Evolutionary conservation across 2,329 filamentous ascomycete species (phyloP).

Genomic region (Malbranchea zuffiana): DNA sequence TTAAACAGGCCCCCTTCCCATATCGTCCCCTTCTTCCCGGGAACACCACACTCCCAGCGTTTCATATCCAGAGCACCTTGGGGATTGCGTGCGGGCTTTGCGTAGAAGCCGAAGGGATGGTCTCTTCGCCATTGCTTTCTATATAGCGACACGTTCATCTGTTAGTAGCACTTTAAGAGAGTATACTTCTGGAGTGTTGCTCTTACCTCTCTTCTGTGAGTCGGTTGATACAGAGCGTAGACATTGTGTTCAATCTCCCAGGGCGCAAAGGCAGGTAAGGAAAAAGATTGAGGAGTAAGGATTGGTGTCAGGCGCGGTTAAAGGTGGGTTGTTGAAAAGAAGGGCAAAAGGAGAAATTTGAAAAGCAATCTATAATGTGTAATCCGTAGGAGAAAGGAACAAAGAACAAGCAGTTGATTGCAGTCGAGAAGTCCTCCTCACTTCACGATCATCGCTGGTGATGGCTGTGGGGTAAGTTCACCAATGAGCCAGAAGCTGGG

Average conservation of each 20-base stretch:
- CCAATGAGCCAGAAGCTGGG: no score
- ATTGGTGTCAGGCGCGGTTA: no score
- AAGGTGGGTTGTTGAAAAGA: no score
- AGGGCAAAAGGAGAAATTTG: not conserved
- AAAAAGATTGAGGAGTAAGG: not conserved
- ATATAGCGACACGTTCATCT: conserved; percentile 4
- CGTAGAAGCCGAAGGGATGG: conserved; percentile 95
- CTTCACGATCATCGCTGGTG: no score
- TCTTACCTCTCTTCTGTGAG: conserved; percentile 77
- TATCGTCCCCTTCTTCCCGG: conserved; percentile 90
- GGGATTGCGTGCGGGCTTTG: conserved; percentile 68
- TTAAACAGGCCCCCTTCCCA: conserved; percentile 99
- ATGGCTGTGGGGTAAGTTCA: no score
- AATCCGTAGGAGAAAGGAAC: no score
- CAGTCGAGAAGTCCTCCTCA: no score
- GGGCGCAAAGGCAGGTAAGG: not conserved
- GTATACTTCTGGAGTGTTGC: not conserved
- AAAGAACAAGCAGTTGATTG: no score
- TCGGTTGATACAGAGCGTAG: conserved; percentile 68
- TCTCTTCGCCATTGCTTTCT: conserved; percentile 96
- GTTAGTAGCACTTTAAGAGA: not conserved
- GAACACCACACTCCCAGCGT: conserved; percentile 92
- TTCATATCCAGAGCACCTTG: conserved; percentile 83
- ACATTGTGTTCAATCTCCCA: conserved; percentile 5
- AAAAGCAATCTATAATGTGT: not conserved